Evolutionary conservation across 192 early-diverging fungal species (phyloP), one percentile per base, ranked within the genome.

Genomic region (Coemansia sp.): DNA sequence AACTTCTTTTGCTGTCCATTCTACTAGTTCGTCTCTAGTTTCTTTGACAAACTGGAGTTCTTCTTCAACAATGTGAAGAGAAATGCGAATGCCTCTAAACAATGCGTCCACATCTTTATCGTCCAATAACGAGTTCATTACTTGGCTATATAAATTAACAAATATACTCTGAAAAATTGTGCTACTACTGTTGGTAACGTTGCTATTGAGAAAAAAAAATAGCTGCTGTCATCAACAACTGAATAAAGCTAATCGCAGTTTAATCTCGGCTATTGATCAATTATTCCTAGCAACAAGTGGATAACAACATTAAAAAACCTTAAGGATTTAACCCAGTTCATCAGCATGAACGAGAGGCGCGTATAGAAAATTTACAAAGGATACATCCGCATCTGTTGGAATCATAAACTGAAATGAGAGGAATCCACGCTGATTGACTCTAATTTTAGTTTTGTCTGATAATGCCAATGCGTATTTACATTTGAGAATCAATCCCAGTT

Each of bases 391-490:
- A n/a, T 72, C 70, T 2, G 82, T 78, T 31, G 76, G 76, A 22
- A 84, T 67, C 82, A 84, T 84, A 63, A 84, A 84, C 71, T 87
- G 84, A 66, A 87, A 70, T 36, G 74, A 83, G 25, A 87, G 61
- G 51, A 86, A 85, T 3, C 86, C 86, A 8, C 66, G 66, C 63
- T 78, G 72, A 50, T 86, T 86, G 51, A 86, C 70, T 7, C 82
- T 46, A 32, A 87, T 79, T 22, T 75, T 83, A 6, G 78, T 86
- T 67, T 84, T 84, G 39, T 84, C 80, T 2, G 85, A 86, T 53
- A 84, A 55, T 21, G 66, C 68, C 75, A 87, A 64, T 30, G 86
- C 84, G 5, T 78, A 76, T 46, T 76, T 68, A 58, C 75, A 80
- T 30, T 71, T 73, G 24, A 75, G 68, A 50, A 87, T 65, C 58